Evolutionary conservation across 192 early-diverging fungal genomes (phyloP).

Genomic region (Umbelopsis vinacea): DNA sequence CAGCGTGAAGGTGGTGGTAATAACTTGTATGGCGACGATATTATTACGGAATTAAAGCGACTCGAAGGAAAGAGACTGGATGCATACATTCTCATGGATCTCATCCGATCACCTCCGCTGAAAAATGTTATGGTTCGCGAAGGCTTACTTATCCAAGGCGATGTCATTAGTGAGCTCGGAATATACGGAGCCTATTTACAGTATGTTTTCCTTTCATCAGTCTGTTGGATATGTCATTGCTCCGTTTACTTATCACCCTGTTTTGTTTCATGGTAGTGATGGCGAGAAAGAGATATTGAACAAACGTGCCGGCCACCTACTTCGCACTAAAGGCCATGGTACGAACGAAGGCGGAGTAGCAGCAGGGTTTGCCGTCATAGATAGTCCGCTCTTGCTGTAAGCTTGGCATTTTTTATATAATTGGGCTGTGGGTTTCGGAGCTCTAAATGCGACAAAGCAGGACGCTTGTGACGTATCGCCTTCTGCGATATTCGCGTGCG

Average conservation of each 20-base stretch:
- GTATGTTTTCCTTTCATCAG: conserved; percentile 44
- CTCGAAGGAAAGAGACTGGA: conserved; percentile 69
- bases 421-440: not conserved
- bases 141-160: conserved; percentile 68
- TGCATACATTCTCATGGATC: conserved; percentile 95
- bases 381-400: conserved; percentile 77
- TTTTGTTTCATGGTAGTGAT: conserved; percentile 49
- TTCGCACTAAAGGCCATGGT: conserved; percentile 86
- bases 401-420: not conserved
- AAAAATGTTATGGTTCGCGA: conserved; percentile 78
- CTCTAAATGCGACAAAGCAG: not conserved
- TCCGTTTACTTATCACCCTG: not conserved
- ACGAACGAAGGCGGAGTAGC: conserved; percentile 96
- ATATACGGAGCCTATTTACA: conserved; percentile 91
- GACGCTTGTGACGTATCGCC: conserved; percentile 12
- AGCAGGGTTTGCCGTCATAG: conserved; percentile 92
- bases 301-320: conserved; percentile 82
- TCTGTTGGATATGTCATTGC: not conserved
- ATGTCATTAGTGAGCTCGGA: conserved; percentile 92
- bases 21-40: conserved; percentile 91
- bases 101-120: conserved; percentile 80
- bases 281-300: conserved; percentile 67
- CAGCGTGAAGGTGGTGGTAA: conserved; percentile 97
- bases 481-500: conserved; percentile 3
- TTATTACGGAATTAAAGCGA: conserved; percentile 57